These are phyloP conservation scores for Leptographium galeiforme DNA, from an alignment of 2,329 filamentous ascomycete genomes.

Conservation along the genomic window DNA sequence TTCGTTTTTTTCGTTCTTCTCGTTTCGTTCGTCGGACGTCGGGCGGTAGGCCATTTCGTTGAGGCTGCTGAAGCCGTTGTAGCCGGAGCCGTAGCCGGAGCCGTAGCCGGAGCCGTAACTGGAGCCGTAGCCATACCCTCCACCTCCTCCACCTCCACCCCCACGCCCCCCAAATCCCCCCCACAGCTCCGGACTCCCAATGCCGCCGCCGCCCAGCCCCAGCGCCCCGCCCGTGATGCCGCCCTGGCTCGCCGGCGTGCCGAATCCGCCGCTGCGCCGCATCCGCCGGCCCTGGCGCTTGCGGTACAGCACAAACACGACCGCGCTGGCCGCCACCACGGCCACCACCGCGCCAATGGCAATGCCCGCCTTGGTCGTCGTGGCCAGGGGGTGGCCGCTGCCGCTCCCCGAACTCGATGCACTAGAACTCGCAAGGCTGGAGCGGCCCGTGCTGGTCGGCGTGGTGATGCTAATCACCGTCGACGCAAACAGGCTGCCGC, in stretches of 20 bases:
- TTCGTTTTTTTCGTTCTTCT: no score
- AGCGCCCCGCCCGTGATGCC: not conserved
- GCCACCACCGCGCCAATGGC: constrained; percentile 24
- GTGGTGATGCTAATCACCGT: constrained; percentile 20
- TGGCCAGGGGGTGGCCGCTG: constrained; percentile 13
- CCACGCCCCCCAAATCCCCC: no score
- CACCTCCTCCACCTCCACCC: no score
- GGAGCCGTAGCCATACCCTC: no score
- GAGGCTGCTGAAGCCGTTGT: no score
- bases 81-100: no score
- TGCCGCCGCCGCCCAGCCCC: not conserved
- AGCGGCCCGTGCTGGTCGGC: constrained; percentile 13
- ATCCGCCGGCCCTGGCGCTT: constrained; percentile 26
- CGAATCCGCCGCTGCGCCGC: constrained; percentile 14
- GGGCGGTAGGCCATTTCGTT: no score
- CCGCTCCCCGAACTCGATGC: no score
- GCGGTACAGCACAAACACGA: constrained; percentile 31
- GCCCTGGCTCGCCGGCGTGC: not conserved
- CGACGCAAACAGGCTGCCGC: constrained; percentile 16
- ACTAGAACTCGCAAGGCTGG: no score
- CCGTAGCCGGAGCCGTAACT: no score
- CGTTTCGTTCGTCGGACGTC: no score
- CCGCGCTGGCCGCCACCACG: constrained; percentile 23
- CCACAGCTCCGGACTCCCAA: not conserved
- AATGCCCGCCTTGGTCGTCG: constrained; percentile 30